phyloP scores from a whole-genome alignment of 768 basidiomycete genomes.

The Infundibulicybe gibba region DNA sequence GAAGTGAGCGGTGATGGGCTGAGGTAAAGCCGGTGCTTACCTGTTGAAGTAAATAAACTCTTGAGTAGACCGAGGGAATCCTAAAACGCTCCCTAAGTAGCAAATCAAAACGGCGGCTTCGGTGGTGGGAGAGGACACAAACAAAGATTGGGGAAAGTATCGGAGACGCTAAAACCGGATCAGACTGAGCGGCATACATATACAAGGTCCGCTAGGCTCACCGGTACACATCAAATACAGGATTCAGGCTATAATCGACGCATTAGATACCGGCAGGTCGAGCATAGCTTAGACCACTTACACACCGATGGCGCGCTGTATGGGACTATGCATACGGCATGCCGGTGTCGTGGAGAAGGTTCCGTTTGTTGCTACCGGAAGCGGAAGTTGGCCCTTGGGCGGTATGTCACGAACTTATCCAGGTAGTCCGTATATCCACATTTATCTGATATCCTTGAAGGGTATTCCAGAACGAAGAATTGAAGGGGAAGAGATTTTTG shows the following conservation, averaged over 20 bases:
- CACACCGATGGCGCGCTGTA: constrained; percentile 46
- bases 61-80: constrained; percentile 62
- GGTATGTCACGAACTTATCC: constrained; percentile 58
- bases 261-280: background rate
- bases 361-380: constrained; percentile 46
- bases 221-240: constrained; percentile 55
- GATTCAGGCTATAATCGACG: constrained; percentile 38
- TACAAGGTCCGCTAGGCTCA: constrained; percentile 8
- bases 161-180: constrained; percentile 35
- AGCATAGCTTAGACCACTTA: constrained; percentile 18
- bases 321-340: constrained; percentile 45
- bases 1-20: background rate
- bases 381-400: constrained; percentile 56
- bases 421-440: constrained; percentile 65
- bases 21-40: constrained; percentile 15
- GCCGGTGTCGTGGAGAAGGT: constrained; percentile 33
- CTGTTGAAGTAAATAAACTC: constrained; percentile 55
- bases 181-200: background rate
- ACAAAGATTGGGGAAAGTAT: constrained; percentile 49
- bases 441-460: constrained; percentile 47
- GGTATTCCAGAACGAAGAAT: constrained; percentile 46
- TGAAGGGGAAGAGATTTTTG: constrained; percentile 57
- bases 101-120: background rate
- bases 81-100: constrained; percentile 52
- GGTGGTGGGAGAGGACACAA: constrained; percentile 7